Evolutionary conservation across 225 moss, liverwort and hornwort species (phyloP), one percentile per base, ranked within the genome.

Genomic region (Pseudisothecium myosuroides): DNA sequence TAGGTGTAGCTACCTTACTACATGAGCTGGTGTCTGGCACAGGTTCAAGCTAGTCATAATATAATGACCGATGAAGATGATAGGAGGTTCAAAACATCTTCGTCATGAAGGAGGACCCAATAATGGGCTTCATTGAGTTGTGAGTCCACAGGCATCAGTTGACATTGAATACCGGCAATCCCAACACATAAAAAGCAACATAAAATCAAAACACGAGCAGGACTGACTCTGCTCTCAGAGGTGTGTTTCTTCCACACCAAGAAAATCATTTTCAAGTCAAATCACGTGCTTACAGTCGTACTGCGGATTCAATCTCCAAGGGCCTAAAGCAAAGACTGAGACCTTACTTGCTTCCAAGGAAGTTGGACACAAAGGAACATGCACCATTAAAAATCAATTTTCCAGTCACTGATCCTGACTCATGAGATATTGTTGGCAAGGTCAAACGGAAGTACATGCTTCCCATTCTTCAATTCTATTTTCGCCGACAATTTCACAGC

Each of bases 361-460:
- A 76, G 41, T 60, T 76, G 56, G 73, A 39, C 72, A 50, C 31
- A 13, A 20, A 73, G 64, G 26, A 74, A 64, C 64, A 65, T 59
- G 39, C 21, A 14, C 49, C 28, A 58, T 60, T 23, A 17, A 79
- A 58, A 29, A 61, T 66, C 31, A 34, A 66, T 47, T 32, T 75
- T 12, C 65, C 26, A 45, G 11, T 55, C 24, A 54, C 54, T 32
- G 37, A 62, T 84, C 45, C 23, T 34, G 68, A 84, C 50, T 87
- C 54, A 76, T 55, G 69, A 81, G 68, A 41, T 84, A 39, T 37
- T 82, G 60, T 79, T 81, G 58, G 54, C 77, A 65, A 89, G 86
- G 80, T 83, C 89, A 80, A 89, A 92, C 28, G 92, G 93, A 68
- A 96, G 81, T 41, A 89, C 90, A 62, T 94, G 95, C 82, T 90